Percentiles rank a stretch among this genome's conserved stretches.
Conservation (phyloP, 1,284 basidiomycete species). For the Trametes hirsuta region DNA sequence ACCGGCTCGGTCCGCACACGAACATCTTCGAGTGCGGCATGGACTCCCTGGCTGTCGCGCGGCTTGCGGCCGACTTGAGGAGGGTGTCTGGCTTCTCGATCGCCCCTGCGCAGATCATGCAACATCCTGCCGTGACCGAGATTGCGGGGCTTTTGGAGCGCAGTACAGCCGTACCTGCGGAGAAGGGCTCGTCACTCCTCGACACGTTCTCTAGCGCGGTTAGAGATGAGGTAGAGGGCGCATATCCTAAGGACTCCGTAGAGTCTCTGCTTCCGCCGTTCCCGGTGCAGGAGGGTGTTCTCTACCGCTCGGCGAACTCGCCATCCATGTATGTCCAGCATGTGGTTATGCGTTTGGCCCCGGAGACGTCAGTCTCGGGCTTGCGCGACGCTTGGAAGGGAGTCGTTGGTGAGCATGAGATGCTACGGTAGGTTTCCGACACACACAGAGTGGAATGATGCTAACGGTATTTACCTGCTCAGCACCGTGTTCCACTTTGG, state of each 20-base stretch:
- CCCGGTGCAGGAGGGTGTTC: slow-evolving; percentile 52
- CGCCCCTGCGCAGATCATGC: slow-evolving; percentile 47
- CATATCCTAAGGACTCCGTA: slow-evolving; percentile 32
- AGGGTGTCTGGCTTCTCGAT: slow-evolving; percentile 34
- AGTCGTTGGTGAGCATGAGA: slow-evolving; percentile 39
- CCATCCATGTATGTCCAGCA: slow-evolving; percentile 52
- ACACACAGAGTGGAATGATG: not conserved
- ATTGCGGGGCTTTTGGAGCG: slow-evolving; percentile 35
- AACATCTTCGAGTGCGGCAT: slow-evolving; percentile 52
- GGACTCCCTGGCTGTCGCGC: slow-evolving; percentile 47
- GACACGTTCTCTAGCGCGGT: slow-evolving; percentile 35
- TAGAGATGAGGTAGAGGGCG: slow-evolving; percentile 32
- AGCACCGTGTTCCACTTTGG: slow-evolving; percentile 52
- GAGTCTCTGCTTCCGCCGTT: slow-evolving; percentile 48
- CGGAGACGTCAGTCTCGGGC: slow-evolving; percentile 26
- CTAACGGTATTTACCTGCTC: not conserved
- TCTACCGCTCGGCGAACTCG: slow-evolving; percentile 45
- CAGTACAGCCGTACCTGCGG: not conserved
- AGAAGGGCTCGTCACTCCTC: slow-evolving; percentile 17
- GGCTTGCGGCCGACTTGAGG: slow-evolving; percentile 42
- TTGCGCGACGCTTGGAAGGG: slow-evolving; percentile 42
- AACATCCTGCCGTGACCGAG: slow-evolving; percentile 38
- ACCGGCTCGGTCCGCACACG: slow-evolving; percentile 16
- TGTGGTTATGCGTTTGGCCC: slow-evolving; percentile 39
- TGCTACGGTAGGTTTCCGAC: slow-evolving; percentile 41